phyloP scores from a whole-genome alignment of 1,139 yeast genomes.

The Candida frijolesensis region DNA sequence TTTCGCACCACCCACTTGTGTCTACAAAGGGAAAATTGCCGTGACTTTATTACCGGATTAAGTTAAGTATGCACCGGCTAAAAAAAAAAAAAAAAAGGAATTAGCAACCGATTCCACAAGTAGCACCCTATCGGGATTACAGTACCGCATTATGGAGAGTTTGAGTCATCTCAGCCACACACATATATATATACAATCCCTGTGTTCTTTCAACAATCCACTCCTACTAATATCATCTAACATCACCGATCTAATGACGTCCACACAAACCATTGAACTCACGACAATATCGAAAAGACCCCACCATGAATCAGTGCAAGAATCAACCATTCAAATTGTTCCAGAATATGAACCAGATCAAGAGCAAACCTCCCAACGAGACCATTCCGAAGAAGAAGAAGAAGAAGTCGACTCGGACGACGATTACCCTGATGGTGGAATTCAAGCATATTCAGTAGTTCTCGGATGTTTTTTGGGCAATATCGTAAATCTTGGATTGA shows the following conservation, averaged over 20 bases:
- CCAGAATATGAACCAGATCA: neutral
- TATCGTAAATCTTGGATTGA: slow-evolving; percentile 59
- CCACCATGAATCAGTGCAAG: neutral
- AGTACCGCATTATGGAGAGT: too few species aligned
- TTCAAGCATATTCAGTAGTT: slow-evolving; percentile 58
- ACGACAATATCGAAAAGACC: neutral
- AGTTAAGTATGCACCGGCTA: too few species aligned
- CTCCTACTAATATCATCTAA: neutral
- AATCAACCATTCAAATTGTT: neutral
- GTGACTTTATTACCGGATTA: too few species aligned
- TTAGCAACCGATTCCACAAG: too few species aligned
- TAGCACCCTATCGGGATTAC: too few species aligned
- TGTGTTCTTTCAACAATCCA: too few species aligned
- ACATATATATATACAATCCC: too few species aligned
- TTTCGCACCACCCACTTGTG: too few species aligned
- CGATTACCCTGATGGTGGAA: slow-evolving; percentile 66
- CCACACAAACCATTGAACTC: neutral
- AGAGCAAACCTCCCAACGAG: neutral
- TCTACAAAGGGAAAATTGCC: too few species aligned
- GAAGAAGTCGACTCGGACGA: slow-evolving; percentile 11
- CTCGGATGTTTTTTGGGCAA: slow-evolving; percentile 65
- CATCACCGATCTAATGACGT: neutral
- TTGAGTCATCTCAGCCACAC: too few species aligned
- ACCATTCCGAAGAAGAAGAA: neutral
- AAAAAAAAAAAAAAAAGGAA: too few species aligned